Percentiles rank a stretch among this genome's conserved stretches.
These are phyloP conservation scores for Jamesozyma lodderae DNA, from an alignment of 805 yeast genomes.

Conservation along the genomic window DNA sequence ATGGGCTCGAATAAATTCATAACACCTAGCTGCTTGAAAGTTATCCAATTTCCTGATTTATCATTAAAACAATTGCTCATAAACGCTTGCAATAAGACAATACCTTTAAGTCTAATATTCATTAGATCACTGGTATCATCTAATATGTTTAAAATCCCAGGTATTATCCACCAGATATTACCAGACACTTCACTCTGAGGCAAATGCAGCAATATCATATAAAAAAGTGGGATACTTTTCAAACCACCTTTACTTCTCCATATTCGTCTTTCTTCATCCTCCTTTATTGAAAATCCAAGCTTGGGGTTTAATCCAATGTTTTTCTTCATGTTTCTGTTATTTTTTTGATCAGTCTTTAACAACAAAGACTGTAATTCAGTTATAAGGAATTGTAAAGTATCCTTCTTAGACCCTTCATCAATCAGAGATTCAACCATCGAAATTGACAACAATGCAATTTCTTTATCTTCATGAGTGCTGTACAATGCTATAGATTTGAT, in stretches of 20 bases:
- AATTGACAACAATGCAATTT: not conserved
- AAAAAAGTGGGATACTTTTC: conserved; percentile 20
- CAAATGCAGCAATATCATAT: conserved; percentile 14
- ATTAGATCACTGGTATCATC: conserved; percentile 24
- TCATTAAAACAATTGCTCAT: conserved; percentile 12
- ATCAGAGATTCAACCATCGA: not conserved
- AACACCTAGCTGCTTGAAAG: conserved; percentile 21
- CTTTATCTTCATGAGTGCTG: not conserved
- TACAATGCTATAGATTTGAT: not conserved
- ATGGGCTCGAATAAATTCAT: conserved; percentile 21
- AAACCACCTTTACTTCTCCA: conserved; percentile 23
- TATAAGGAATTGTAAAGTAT: conserved; percentile 3
- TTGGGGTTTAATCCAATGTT: conserved; percentile 11
- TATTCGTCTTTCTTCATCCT: conserved; percentile 13
- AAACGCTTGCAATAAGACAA: conserved; percentile 14
- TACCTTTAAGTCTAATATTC: conserved; percentile 21
- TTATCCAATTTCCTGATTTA: conserved; percentile 13
- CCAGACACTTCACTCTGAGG: conserved; percentile 16
- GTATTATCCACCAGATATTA: conserved; percentile 28
- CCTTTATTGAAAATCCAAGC: conserved; percentile 11
- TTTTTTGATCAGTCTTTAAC: conserved; percentile 1
- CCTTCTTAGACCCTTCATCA: not conserved
- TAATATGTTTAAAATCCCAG: conserved; percentile 26
- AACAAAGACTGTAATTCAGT: conserved; percentile 10
- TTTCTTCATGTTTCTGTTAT: not conserved